Evolutionary conservation across 768 basidiomycete species (phyloP), one percentile per base, ranked within the genome.

Genomic region (Podaxis mareebaensis): DNA sequence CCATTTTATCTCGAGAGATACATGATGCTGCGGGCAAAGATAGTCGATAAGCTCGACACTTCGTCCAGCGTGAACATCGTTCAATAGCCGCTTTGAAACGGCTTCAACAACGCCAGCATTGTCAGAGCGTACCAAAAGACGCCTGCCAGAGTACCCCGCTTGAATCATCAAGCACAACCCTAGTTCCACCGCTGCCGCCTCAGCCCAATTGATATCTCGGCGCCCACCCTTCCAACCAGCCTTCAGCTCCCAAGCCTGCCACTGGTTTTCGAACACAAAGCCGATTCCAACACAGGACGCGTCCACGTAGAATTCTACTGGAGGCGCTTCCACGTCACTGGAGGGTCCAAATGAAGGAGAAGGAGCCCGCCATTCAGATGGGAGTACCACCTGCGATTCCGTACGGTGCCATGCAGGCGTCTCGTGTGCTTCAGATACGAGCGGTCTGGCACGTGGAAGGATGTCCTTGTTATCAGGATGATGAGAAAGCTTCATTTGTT

Each of bases 111-210:
- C 78, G 0, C 78, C 78, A 3, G 66, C 28, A 60, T 83, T 82
- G 64, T 84, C 81, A 0, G 78, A 81, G 4, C 71, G 70, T 1
- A 84, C 55, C 0, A 63, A 42, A 3, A 81, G 39, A n/a, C 71
- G 71, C 4, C 64, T 67, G 3, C 71, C 66, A 0, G 28, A 58
- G 26, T 68, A 65, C 0, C 72, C 71, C 0, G 69, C 46, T 0
- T 75, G 65, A 2, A 78, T 67, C 3, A 78, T 39, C 1, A 75
- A 69, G 0, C 70, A 70, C 0, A 82, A 44, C 0, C 77, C 80
- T 0, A 83, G 67, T 57, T 82, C 80, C 0, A 81, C 70, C 0
- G 77, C 80, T 0, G 78, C 74, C 28, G 81, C 76, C 67, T 82
- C 81, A 0, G 76, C 78, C 81, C 81, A 83, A 3, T 75, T 74